phyloP scores from a whole-genome alignment of 2,329 filamentous ascomycete genomes.

The Botrytis byssoidea region DNA sequence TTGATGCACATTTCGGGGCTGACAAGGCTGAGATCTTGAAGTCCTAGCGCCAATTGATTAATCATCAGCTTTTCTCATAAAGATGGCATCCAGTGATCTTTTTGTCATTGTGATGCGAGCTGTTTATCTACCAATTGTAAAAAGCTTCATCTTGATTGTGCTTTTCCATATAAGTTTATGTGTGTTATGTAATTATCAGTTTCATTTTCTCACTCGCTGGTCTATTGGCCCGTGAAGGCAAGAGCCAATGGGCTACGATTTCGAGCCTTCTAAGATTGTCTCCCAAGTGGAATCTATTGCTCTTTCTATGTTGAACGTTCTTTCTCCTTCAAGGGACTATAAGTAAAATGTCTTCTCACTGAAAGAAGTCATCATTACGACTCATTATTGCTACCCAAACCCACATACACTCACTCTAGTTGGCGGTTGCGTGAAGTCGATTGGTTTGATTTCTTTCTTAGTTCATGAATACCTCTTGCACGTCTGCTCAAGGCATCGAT shows the following conservation, averaged over 20 bases:
- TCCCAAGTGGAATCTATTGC: conserved; percentile 1
- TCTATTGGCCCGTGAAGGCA: neutral
- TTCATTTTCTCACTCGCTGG: neutral
- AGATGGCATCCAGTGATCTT: neutral
- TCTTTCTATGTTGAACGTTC: neutral
- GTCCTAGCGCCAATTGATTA: neutral
- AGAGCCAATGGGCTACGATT: neutral
- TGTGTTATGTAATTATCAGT: neutral
- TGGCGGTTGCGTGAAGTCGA: neutral
- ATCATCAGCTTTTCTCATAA: neutral
- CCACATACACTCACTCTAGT: neutral
- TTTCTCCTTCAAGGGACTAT: neutral
- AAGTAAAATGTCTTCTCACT: neutral
- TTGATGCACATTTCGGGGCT: neutral
- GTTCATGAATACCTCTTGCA: neutral
- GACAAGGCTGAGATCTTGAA: conserved; percentile 5
- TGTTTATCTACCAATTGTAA: neutral
- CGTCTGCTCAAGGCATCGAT: neutral
- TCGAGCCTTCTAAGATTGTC: neutral
- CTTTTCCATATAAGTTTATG: neutral
- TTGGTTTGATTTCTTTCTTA: neutral
- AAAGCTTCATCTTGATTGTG: neutral
- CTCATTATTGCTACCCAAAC: neutral
- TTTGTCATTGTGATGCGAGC: neutral
- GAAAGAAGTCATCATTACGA: neutral